Evolutionary conservation across 2,329 filamentous ascomycete genomes (phyloP), one percentile per base, ranked within the genome.

Genomic region (Fusarium foetens): DNA sequence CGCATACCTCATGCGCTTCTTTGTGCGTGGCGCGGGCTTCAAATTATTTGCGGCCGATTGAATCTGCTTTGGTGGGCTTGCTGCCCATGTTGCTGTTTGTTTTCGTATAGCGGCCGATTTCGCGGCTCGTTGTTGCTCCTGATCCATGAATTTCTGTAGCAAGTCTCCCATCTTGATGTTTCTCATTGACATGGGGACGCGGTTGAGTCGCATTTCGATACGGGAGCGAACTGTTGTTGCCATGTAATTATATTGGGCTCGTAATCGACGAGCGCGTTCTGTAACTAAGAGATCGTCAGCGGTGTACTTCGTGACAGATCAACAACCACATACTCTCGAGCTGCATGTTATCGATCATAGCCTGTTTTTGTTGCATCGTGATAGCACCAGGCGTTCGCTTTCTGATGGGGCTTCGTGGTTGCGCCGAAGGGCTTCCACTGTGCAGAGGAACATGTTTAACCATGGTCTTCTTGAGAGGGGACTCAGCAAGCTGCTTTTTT

Each of bases 191-290:
- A 90, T 88, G 12, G 96, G 96, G 58, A 98, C 96, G 59, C 96
- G 91, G 80, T 98, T 97, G 80, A 98, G 89, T 82, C 96, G 93
- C 83, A 97, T 93, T 81, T 98, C 95, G 58, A 99, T 92, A 68
- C 95, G 92, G 67, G 94, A 91, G 68, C 93, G 90, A 42, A 98
- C 87, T 70, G 93, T 93, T 80, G 95, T 93, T 27, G 94, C 93
- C 81, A 97, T 95, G 14, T 97, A 88, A 66, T 92, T 92, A 84
- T 97, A 97, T 80, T 97, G 94, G 11, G 95, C 92, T 76, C 95
- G 90, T 68, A 98, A 86, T 81, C 95, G 94, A 75, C 95, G 90
- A 69, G 94, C 93, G 80, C 95, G 90, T 83, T 97, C 93, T 23
- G 93, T 94, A 74, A 97, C 94, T 97, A 74, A 38, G 58, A 53